Percentiles rank a stretch among this genome's conserved stretches.
Evolutionary conservation across 2,329 filamentous ascomycete species (phyloP).

Genomic region (Coniochaeta prunicola): DNA sequence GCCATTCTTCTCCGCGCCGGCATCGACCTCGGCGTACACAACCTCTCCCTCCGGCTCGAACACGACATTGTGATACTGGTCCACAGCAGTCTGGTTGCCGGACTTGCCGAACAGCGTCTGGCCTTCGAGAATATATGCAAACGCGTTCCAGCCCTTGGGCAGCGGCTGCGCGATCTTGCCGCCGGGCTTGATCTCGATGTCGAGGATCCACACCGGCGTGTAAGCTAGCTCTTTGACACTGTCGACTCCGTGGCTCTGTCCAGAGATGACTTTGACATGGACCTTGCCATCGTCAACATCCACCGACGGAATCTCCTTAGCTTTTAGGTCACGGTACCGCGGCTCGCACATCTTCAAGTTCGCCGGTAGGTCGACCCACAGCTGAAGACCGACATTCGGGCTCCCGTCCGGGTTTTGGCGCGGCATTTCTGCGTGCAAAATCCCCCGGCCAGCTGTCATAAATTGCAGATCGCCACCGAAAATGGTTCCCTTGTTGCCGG

Average conservation of each 20-base stretch:
- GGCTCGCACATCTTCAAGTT: conserved; percentile 83
- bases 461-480: conserved; percentile 88
- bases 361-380: conserved; percentile 89
- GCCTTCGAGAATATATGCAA: conserved; percentile 79
- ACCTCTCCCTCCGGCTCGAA: conserved; percentile 75
- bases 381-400: conserved; percentile 79
- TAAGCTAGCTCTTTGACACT: conserved; percentile 87
- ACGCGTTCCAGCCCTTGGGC: conserved; percentile 80
- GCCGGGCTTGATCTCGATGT: conserved; percentile 73
- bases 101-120: conserved; percentile 55
- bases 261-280: conserved; percentile 82
- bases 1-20: conserved; percentile 50
- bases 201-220: conserved; percentile 94
- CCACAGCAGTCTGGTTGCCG: conserved; percentile 42
- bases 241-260: conserved; percentile 75
- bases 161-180: conserved; percentile 68
- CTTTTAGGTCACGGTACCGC: conserved; percentile 78
- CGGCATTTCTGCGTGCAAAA: conserved; percentile 96
- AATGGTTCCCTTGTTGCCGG: conserved; percentile 78
- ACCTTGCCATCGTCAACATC: conserved; percentile 66
- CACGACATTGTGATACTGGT: conserved; percentile 79
- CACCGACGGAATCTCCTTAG: conserved; percentile 71
- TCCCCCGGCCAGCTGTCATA: conserved; percentile 90
- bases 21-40: conserved; percentile 63
- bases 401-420: conserved; percentile 67